A percentile compares a stretch with the other conserved stretches of the same genome.
Evolutionary conservation across 257 asterid species (phyloP).

Genomic region (Solanum pinnatisectum): DNA sequence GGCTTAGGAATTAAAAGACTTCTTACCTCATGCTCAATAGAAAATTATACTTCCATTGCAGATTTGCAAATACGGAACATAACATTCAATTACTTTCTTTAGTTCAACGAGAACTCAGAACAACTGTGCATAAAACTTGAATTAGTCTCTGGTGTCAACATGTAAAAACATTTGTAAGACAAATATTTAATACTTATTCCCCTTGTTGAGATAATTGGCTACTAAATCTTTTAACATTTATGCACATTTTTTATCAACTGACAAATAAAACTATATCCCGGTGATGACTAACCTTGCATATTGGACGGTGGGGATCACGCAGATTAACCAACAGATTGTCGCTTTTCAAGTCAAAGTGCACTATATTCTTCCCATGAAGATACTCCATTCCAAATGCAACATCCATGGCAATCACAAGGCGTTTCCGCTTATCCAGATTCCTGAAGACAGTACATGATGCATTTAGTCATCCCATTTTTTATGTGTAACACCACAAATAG

Average conservation of each 20-base stretch:
- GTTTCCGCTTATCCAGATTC: slow-evolving; percentile 85
- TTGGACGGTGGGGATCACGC: slow-evolving; percentile 98
- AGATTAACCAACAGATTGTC: slow-evolving; percentile 95
- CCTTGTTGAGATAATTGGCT: neutral
- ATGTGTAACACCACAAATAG: neutral
- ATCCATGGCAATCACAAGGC: slow-evolving; percentile 90
- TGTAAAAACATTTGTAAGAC: neutral
- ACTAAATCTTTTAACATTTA: neutral
- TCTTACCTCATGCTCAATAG: neutral
- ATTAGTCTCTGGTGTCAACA: neutral
- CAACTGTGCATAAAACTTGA: neutral
- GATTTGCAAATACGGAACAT: neutral
- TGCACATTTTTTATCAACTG: neutral
- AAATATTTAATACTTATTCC: neutral
- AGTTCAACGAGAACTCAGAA: neutral
- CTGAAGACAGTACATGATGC: slow-evolving; percentile 22
- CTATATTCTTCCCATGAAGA: slow-evolving; percentile 91
- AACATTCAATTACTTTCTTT: neutral
- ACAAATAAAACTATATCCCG: neutral
- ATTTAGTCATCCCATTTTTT: neutral
- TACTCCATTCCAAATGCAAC: slow-evolving; percentile 99
- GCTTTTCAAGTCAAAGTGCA: slow-evolving; percentile 95
- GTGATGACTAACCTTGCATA: slow-evolving; percentile 74
- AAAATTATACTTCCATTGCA: neutral
- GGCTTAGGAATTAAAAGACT: neutral